Conservation (phyloP, 768 basidiomycete species). For the Xerocomus spinulosus region DNA sequence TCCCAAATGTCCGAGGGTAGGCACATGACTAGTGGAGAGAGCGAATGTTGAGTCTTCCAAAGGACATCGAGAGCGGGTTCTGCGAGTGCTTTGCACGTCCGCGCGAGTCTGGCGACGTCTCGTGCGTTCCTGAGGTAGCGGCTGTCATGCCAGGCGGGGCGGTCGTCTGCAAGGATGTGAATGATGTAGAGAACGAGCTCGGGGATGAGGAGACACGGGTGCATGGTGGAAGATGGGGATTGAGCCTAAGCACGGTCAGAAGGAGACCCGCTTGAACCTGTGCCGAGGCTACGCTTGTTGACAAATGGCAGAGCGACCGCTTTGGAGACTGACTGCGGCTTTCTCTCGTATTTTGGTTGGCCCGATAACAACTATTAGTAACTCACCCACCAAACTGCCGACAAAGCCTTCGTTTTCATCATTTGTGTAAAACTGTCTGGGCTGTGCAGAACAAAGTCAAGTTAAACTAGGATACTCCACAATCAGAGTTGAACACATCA, state of each 20-base stretch:
- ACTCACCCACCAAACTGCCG: conserved; percentile 1
- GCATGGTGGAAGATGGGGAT: conserved; percentile 14
- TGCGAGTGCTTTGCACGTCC: conserved; percentile 26
- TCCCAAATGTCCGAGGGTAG: conserved; percentile 26
- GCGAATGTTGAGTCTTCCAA: conserved; percentile 28
- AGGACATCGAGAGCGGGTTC: conserved; percentile 30
- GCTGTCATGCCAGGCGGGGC: conserved; percentile 10
- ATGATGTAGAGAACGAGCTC: conserved; percentile 26
- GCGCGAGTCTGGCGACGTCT: conserved; percentile 26
- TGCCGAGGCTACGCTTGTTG: not conserved
- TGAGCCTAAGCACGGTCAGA: too few species aligned
- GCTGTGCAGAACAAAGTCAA: not conserved
- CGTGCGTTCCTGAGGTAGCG: conserved; percentile 17
- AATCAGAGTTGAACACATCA: not conserved
- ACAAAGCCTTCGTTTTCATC: not conserved
- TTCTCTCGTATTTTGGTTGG: conserved; percentile 1
- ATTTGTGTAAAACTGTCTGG: not conserved
- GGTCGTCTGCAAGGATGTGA: conserved; percentile 21
- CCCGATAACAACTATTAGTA: conserved; percentile 2
- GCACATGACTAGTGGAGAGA: conserved; percentile 28
- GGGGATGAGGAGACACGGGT: conserved; percentile 26
- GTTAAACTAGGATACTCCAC: not conserved
- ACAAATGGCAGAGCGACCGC: not conserved
- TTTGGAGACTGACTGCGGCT: not conserved
- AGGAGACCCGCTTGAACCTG: not conserved